Base-by-base conservation (phyloP, 805 yeast genomes). In the Vanderwaltozyma verrucispora region DNA sequence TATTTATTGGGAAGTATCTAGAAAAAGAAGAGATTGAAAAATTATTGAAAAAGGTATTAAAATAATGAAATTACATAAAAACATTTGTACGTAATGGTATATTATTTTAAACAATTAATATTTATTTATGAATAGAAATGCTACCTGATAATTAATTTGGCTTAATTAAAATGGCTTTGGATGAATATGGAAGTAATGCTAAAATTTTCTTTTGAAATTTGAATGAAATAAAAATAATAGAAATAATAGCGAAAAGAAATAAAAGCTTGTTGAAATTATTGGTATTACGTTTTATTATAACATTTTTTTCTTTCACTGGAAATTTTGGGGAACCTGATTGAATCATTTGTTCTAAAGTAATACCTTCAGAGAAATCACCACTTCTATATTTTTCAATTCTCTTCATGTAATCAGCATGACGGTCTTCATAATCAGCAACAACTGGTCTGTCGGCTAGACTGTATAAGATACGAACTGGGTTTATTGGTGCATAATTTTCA, bases 1-100 rank as follows among this genome's bases (percentile, higher is more conserved):
- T 85, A 2, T 63, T 85, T 11, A 85, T 85, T 29, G 95, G 95
- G 1, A 80, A 82, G 56, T 68, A 72, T 33, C 56, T 84, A 25
- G 53, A 59, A 13, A 46, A 61, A 31, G 50, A 53, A 2, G 64
- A 60, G 23, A 48, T 75, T 12, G 40, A 45, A 27, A 26, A 39
- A 5, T 41, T 56, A 17, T 36, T 60, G 14, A 24, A 44, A 5
- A 39, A 35, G 2, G 38, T 45, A 3, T 26, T 53, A 8, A 36
- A 21, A n/a, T n/a, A n/a, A n/a, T n/a, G n/a, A n/a, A n/a, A n/a
- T n/a, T n/a, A n/a, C n/a, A n/a, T n/a, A n/a, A n/a, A n/a, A n/a
- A n/a, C n/a, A n/a, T n/a, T n/a, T n/a, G n/a, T n/a, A n/a, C n/a
- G n/a, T n/a, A n/a, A 16, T 35, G 17, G 30, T 21, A 7, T 21